Percentiles rank a stretch among this genome's conserved stretches.
Conservation (phyloP, 2,329 filamentous ascomycete species). For the Aspergillus amoenus region DNA sequence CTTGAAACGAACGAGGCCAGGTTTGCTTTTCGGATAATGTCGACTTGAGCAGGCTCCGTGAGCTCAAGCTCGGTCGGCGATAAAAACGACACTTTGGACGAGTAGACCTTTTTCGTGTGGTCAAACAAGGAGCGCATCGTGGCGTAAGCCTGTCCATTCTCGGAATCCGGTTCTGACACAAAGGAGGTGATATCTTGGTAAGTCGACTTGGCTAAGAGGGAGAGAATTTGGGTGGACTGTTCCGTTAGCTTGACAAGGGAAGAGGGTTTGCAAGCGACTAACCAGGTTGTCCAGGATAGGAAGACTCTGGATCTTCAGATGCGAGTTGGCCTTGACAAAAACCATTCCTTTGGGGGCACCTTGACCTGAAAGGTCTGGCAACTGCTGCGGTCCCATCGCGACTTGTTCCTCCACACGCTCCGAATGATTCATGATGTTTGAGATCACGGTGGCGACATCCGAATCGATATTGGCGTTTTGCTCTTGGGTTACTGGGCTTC, state of each 20-base stretch:
- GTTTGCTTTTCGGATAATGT: conserved; percentile 63
- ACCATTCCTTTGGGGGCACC: conserved; percentile 34
- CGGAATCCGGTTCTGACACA: conserved; percentile 55
- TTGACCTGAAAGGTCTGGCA: conserved; percentile 26
- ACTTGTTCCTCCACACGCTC: conserved; percentile 43
- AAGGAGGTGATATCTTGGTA: conserved; percentile 59
- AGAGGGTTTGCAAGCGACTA: conserved; percentile 21
- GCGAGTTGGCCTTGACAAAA: conserved; percentile 44
- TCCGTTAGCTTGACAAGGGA: background rate
- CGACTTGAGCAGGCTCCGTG: conserved; percentile 53
- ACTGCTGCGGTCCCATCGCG: conserved; percentile 35
- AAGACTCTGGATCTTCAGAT: conserved; percentile 58
- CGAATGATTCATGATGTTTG: conserved; percentile 45
- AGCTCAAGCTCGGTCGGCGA: conserved; percentile 55
- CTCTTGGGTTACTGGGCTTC: conserved; percentile 21
- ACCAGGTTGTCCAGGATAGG: conserved; percentile 63
- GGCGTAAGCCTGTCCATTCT: conserved; percentile 61
- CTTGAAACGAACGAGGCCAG: conserved; percentile 64
- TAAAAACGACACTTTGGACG: conserved; percentile 56
- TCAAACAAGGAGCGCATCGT: conserved; percentile 63
- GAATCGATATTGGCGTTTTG: conserved; percentile 28
- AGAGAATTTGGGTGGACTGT: conserved; percentile 60
- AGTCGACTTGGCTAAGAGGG: conserved; percentile 56
- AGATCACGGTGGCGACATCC: conserved; percentile 41
- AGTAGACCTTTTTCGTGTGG: conserved; percentile 63